Conservation (phyloP, 805 yeast species). For the Starmerella kuoi region DNA sequence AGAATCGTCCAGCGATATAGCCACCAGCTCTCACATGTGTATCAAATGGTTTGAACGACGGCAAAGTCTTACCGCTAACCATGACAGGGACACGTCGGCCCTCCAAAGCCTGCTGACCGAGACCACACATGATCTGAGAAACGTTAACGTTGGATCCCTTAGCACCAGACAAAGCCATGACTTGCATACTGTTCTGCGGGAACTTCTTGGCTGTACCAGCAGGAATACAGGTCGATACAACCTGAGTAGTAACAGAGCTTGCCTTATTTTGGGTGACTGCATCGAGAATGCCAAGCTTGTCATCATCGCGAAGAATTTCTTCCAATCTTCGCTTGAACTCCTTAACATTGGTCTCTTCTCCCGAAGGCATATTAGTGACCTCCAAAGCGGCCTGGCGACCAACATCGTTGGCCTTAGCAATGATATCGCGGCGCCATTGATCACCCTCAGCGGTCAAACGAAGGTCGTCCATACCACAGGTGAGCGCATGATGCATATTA, state of each 20-base stretch:
- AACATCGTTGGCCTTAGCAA: conserved; percentile 61
- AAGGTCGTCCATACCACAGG: conserved; percentile 99
- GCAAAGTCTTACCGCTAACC: conserved; percentile 96
- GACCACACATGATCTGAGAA: conserved; percentile 97
- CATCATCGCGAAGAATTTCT: conserved; percentile 88
- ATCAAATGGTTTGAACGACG: conserved; percentile 91
- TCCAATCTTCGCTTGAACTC: conserved; percentile 82
- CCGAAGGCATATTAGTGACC: conserved; percentile 66
- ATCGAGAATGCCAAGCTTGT: conserved; percentile 84
- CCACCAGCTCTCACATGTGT: conserved; percentile 99
- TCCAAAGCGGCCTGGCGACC: conserved; percentile 92
- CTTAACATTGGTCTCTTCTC: conserved; percentile 41
- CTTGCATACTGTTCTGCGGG: conserved; percentile 95
- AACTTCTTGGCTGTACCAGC: conserved; percentile 90
- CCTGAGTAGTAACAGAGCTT: conserved; percentile 83
- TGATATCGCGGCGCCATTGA: conserved; percentile 70
- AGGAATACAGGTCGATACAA: conserved; percentile 89
- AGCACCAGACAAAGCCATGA: conserved; percentile 98
- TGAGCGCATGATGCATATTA: conserved; percentile 82
- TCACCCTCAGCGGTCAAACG: conserved; percentile 87
- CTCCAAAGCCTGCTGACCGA: conserved; percentile 98
- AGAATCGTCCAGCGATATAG: conserved; percentile 90
- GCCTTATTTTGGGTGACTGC: conserved; percentile 92
- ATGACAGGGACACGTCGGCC: conserved; percentile 99
- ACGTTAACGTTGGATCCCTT: conserved; percentile 98